Evolutionary conservation across 495 filamentous ascomycete species (phyloP).

Genomic region (Cairneyella variabilis): DNA sequence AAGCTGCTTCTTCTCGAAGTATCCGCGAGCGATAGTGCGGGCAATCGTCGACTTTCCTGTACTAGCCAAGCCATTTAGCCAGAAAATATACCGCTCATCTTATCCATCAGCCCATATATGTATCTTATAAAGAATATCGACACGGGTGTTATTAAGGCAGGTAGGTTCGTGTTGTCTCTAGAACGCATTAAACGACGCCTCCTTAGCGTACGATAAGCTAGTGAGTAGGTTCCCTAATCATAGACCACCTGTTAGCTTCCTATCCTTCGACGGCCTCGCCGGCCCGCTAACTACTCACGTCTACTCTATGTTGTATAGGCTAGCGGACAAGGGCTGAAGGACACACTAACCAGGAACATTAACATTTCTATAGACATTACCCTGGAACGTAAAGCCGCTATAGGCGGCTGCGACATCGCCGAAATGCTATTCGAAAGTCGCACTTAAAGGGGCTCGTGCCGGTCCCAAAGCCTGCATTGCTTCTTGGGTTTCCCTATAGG

Average conservation of each 20-base stretch:
- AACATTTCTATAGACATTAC: background rate
- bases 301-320: no score
- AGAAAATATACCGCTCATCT: conserved; percentile 24
- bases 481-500: background rate
- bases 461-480: background rate
- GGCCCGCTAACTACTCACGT: no score
- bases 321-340: no score
- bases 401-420: background rate
- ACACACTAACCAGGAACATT: background rate
- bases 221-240: background rate
- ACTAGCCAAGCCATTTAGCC: conserved; percentile 25
- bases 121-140: conserved; percentile 16
- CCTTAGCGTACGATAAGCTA: background rate
- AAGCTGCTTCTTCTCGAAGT: conserved; percentile 5
- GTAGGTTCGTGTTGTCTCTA: conserved; percentile 4
- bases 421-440: background rate
- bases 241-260: background rate
- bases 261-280: background rate
- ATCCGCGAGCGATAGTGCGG: conserved; percentile 8
- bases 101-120: conserved; percentile 8
- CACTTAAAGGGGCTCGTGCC: background rate
- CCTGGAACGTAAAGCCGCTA: background rate
- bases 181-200: conserved; percentile 7
- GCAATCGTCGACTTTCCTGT: conserved; percentile 14
- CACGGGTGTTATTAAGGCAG: conserved; percentile 15